These are phyloP conservation scores for Albifimbria verrucaria DNA, from an alignment of 2,329 filamentous ascomycete genomes.

Conservation along the genomic window DNA sequence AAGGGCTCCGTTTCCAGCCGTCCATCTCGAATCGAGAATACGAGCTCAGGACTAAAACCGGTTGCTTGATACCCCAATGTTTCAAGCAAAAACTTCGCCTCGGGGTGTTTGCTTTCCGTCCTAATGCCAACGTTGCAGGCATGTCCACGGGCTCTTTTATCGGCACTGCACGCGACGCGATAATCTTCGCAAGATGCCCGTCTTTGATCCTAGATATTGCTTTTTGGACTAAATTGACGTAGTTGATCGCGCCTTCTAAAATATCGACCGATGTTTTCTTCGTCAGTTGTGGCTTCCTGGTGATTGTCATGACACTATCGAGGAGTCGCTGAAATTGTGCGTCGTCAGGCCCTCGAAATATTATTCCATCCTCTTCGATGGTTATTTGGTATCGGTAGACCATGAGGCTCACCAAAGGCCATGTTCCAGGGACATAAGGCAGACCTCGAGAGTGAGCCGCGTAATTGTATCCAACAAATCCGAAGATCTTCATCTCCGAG, in stretches of 20 bases:
- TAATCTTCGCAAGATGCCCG: background rate
- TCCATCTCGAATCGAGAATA: slow-evolving; percentile 8
- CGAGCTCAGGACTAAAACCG: slow-evolving; percentile 16
- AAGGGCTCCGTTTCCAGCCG: slow-evolving; percentile 12
- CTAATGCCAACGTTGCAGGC: background rate
- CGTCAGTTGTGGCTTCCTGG: no score
- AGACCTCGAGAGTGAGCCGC: background rate
- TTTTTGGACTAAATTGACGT: background rate
- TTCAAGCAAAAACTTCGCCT: background rate
- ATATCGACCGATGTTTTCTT: no score
- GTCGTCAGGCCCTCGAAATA: background rate
- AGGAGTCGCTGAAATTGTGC: no score
- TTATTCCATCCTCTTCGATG: background rate
- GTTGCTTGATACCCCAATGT: slow-evolving; percentile 1
- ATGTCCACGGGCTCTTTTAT: background rate
- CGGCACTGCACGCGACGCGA: background rate
- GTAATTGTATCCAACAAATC: background rate
- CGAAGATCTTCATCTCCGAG: background rate
- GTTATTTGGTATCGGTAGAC: background rate
- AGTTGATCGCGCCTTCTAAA: background rate
- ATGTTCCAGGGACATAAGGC: background rate
- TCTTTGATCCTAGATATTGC: background rate
- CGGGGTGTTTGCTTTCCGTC: background rate
- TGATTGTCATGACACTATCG: no score
- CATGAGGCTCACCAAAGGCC: background rate